A percentile compares a stretch with the other conserved stretches of the same genome.
Conservation (phyloP, 805 yeast species). For the Candida sakaeoensis region DNA sequence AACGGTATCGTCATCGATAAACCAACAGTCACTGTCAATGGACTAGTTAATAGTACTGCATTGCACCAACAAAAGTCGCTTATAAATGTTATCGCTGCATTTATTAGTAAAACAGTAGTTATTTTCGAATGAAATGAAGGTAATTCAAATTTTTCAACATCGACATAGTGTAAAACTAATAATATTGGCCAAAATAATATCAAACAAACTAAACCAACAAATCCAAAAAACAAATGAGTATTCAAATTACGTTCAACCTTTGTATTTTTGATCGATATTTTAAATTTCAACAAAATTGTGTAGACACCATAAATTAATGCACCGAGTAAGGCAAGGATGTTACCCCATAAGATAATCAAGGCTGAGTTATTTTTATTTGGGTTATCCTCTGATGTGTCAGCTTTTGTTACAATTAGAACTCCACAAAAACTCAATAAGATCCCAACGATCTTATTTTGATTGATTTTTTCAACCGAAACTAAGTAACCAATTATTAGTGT, state of each 20-base stretch:
- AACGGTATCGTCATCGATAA: conserved; percentile 89
- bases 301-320: conserved; percentile 91
- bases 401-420: conserved; percentile 70
- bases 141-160: conserved; percentile 66
- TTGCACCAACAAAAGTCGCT: conserved; percentile 96
- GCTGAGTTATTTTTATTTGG: conserved; percentile 19
- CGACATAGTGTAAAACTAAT: conserved; percentile 56
- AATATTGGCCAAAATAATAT: conserved; percentile 80
- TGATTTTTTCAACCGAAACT: conserved; percentile 67
- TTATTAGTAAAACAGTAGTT: conserved; percentile 51
- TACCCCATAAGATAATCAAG: conserved; percentile 53
- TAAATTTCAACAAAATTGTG: conserved; percentile 75
- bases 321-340: conserved; percentile 73
- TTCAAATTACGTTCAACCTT: conserved; percentile 72
- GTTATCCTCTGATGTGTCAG: conserved; percentile 40
- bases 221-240: conserved; percentile 88
- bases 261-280: conserved; percentile 42
- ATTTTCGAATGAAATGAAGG: conserved; percentile 53
- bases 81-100: conserved; percentile 74
- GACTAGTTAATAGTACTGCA: conserved; percentile 89
- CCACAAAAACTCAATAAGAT: conserved; percentile 72
- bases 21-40: conserved; percentile 94
- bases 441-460: conserved; percentile 62
- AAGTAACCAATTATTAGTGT: conserved; percentile 79
- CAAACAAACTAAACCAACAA: conserved; percentile 83